Evolutionary conservation across 805 yeast genomes (phyloP).

Genomic region (Citeromyces matritensis): DNA sequence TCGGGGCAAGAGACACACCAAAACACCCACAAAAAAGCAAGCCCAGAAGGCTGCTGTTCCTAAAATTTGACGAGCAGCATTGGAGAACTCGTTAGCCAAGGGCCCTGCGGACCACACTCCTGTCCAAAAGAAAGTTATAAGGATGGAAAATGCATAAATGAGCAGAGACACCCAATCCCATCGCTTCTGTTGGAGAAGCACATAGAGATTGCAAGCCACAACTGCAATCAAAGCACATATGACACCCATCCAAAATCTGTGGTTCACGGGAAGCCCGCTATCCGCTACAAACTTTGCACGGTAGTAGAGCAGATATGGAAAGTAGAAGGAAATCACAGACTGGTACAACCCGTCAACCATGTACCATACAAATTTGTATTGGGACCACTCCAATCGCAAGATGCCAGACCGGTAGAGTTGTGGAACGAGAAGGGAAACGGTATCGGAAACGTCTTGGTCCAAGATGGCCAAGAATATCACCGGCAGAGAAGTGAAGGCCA

Average conservation of each 20-base stretch:
- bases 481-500: slow-evolving; percentile 72
- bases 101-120: slow-evolving; percentile 56
- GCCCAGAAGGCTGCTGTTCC: slow-evolving; percentile 59
- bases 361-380: slow-evolving; percentile 40
- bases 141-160: slow-evolving; percentile 35
- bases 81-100: slow-evolving; percentile 43
- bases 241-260: slow-evolving; percentile 60
- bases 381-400: slow-evolving; percentile 46
- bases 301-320: slow-evolving; percentile 44
- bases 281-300: slow-evolving; percentile 20
- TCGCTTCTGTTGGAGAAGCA: slow-evolving; percentile 50
- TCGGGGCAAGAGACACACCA: slow-evolving; percentile 46
- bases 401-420: slow-evolving; percentile 59
- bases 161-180: slow-evolving; percentile 65
- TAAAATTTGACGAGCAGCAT: slow-evolving; percentile 46
- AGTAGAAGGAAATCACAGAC: slow-evolving; percentile 52
- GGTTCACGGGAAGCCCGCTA: slow-evolving; percentile 42
- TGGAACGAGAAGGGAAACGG: slow-evolving; percentile 52
- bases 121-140: slow-evolving; percentile 59
- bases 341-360: slow-evolving; percentile 63
- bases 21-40: slow-evolving; percentile 35
- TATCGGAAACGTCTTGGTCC: slow-evolving; percentile 64
- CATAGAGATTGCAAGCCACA: slow-evolving; percentile 48
- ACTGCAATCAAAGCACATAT: slow-evolving; percentile 46
- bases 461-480: slow-evolving; percentile 57